Conservation (phyloP, 2,329 filamentous ascomycete genomes). For the Aspergillus unguis region DNA sequence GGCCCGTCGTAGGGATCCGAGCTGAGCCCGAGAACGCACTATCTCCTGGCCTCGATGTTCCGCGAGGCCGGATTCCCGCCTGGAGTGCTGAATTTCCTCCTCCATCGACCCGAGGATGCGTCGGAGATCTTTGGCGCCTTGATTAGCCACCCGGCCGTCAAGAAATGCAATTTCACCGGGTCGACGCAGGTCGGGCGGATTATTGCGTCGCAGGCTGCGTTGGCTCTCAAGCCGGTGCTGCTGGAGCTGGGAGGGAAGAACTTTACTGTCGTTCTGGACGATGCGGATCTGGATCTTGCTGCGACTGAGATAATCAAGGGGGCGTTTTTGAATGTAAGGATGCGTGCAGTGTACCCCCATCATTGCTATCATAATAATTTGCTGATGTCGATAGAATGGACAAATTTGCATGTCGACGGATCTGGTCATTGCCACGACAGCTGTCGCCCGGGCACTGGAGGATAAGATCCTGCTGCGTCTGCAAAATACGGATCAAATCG, state of each 20-base stretch:
- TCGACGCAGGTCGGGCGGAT: slow-evolving; percentile 42
- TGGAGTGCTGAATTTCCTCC: slow-evolving; percentile 68
- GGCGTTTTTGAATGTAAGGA: slow-evolving; percentile 27
- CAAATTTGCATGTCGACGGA: slow-evolving; percentile 82
- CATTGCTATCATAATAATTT: no score
- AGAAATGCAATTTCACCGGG: slow-evolving; percentile 48
- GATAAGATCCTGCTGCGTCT: background rate
- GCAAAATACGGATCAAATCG: background rate
- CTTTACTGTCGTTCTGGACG: slow-evolving; percentile 41
- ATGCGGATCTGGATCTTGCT: slow-evolving; percentile 44
- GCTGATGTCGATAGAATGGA: slow-evolving; percentile 42
- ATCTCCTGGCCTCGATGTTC: slow-evolving; percentile 31
- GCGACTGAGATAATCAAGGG: slow-evolving; percentile 30
- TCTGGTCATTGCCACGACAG: slow-evolving; percentile 49
- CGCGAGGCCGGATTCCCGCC: slow-evolving; percentile 43
- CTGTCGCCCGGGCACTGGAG: background rate
- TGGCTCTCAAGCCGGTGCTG: slow-evolving; percentile 36
- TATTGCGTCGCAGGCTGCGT: slow-evolving; percentile 37
- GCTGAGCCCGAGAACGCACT: slow-evolving; percentile 30
- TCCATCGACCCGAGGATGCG: slow-evolving; percentile 58
- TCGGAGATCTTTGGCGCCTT: slow-evolving; percentile 63
- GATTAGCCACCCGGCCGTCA: slow-evolving; percentile 51
- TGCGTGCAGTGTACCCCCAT: no score
- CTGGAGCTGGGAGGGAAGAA: slow-evolving; percentile 47
- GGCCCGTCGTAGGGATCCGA: slow-evolving; percentile 26